Conservation (phyloP, 257 asterid genomes). For the Datura wrightii region DNA sequence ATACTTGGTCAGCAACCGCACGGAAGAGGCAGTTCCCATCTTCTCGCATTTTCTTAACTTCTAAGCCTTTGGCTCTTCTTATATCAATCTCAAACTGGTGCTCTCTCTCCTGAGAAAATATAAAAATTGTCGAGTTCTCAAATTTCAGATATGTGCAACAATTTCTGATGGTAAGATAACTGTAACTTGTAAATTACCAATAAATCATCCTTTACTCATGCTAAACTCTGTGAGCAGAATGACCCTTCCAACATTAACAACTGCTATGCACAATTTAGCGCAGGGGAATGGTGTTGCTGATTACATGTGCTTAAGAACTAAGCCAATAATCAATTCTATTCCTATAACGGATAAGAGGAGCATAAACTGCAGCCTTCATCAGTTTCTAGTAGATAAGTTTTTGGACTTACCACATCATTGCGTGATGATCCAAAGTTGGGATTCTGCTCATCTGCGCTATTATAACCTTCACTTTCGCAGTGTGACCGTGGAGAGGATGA, state of each 20-base stretch:
- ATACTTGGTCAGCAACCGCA: slow-evolving; percentile 99
- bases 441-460: slow-evolving; percentile 93
- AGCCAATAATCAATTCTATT: background rate
- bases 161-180: background rate
- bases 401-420: slow-evolving; percentile 81
- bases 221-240: background rate
- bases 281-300: background rate
- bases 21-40: slow-evolving; percentile 99
- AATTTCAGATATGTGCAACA: background rate
- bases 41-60: slow-evolving; percentile 92
- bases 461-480: slow-evolving; percentile 92
- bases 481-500: slow-evolving; percentile 97
- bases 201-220: slow-evolving; percentile 15
- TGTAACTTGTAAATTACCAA: background rate
- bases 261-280: background rate
- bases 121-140: slow-evolving; percentile 5
- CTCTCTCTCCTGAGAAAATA: slow-evolving; percentile 80
- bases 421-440: slow-evolving; percentile 69
- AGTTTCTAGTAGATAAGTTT: background rate
- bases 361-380: slow-evolving; percentile 10
- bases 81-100: slow-evolving; percentile 87
- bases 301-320: slow-evolving; percentile 5
- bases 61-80: slow-evolving; percentile 88
- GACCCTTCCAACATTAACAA: slow-evolving; percentile 17
- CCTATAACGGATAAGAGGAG: background rate